Conservation (phyloP, 2,329 filamentous ascomycete genomes). For the Westerdykella ornata region DNA sequence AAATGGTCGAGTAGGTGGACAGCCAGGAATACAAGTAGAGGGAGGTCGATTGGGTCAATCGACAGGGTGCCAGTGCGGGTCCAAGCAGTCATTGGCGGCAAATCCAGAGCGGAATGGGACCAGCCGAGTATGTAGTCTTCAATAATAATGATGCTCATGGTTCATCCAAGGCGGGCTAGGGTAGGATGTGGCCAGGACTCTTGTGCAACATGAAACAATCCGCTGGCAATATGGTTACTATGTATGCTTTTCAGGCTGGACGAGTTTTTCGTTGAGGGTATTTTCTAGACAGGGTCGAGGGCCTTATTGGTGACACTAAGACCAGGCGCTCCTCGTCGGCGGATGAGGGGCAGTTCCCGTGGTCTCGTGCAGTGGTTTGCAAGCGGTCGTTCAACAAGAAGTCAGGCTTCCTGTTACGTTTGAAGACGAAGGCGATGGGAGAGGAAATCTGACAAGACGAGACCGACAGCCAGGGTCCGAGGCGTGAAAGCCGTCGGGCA, state of each 20-base stretch:
- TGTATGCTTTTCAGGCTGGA: slow-evolving; percentile 3
- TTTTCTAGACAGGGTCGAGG: neutral
- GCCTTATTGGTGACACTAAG: neutral
- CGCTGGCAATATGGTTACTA: slow-evolving; percentile 6
- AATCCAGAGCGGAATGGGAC: too few relatives aligned
- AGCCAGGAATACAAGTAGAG: too few relatives aligned
- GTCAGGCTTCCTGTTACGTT: too few relatives aligned
- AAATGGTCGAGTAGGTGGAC: too few relatives aligned
- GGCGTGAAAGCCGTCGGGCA: slow-evolving; percentile 6
- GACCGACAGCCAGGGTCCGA: slow-evolving; percentile 12
- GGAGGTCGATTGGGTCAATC: too few relatives aligned
- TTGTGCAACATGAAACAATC: slow-evolving; percentile 6
- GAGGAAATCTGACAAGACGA: neutral
- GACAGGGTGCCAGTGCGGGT: too few relatives aligned
- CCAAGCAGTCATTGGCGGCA: too few relatives aligned
- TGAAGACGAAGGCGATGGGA: neutral
- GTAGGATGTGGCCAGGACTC: slow-evolving; percentile 1
- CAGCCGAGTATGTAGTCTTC: neutral
- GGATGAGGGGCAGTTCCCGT: neutral
- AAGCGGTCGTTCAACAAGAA: too few relatives aligned
- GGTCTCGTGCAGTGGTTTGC: too few relatives aligned
- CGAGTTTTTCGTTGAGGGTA: neutral
- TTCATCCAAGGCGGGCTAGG: neutral
- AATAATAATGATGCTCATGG: too few relatives aligned
- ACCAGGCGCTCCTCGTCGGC: neutral